phyloP scores from a whole-genome alignment of 192 early-diverging fungal species.

The Blastocladiella britannica region DNA sequence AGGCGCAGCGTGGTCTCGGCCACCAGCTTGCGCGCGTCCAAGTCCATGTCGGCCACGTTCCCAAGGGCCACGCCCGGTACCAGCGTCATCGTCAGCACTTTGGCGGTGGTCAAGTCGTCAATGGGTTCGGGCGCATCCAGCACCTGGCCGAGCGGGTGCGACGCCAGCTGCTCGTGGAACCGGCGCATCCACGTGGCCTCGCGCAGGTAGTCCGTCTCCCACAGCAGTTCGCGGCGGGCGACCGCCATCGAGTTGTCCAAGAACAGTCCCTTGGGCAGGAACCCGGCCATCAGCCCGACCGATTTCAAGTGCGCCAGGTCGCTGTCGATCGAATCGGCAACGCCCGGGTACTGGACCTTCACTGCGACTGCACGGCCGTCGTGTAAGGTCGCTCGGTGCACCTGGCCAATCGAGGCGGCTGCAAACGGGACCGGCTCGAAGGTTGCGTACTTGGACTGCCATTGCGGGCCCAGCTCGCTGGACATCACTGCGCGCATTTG shows the following conservation, averaged over 20 bases:
- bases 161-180: conserved; percentile 41
- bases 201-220: conserved; percentile 82
- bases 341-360: conserved; percentile 94
- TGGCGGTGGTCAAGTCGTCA: conserved; percentile 37
- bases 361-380: conserved; percentile 45
- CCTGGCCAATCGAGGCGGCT: conserved; percentile 75
- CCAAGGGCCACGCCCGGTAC: conserved; percentile 53
- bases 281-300: conserved; percentile 52
- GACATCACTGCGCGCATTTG: conserved; percentile 59
- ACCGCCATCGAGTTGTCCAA: conserved; percentile 88
- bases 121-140: conserved; percentile 57
- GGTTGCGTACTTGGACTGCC: conserved; percentile 38
- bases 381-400: conserved; percentile 38
- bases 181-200: conserved; percentile 57
- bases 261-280: conserved; percentile 83
- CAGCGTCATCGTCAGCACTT: conserved; percentile 62
- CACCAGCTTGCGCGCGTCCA: conserved; percentile 37
- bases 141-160: conserved; percentile 16
- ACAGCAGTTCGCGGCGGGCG: conserved; percentile 65
- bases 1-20: conserved; percentile 54
- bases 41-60: conserved; percentile 28
- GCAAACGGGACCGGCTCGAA: conserved; percentile 78
- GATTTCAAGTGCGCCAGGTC: conserved; percentile 68
- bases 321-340: conserved; percentile 64
- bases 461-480: conserved; percentile 45